Conservation (phyloP, 2,329 filamentous ascomycete genomes). For the Cytospora mali region DNA sequence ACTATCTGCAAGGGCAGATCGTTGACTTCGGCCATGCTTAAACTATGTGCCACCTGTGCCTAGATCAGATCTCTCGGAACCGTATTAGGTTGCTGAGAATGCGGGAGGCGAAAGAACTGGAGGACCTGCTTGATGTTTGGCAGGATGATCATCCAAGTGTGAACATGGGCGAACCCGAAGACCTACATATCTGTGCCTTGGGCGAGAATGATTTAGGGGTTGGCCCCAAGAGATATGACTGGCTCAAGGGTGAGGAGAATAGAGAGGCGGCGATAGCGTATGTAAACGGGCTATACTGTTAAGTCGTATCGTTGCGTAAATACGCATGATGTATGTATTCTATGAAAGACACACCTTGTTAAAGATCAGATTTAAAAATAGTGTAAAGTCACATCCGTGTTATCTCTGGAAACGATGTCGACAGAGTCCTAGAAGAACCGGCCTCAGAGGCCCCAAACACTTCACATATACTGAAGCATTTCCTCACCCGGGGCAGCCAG, state of each 20-base stretch:
- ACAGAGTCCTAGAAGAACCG: too few relatives aligned
- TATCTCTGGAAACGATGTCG: too few relatives aligned
- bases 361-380: too few relatives aligned
- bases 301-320: not conserved
- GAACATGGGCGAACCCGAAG: not conserved
- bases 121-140: not conserved
- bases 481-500: too few relatives aligned
- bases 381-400: too few relatives aligned
- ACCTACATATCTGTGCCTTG: not conserved
- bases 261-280: not conserved
- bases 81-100: not conserved
- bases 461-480: too few relatives aligned
- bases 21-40: slow-evolving; percentile 26
- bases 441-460: too few relatives aligned
- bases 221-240: not conserved
- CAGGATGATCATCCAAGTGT: not conserved
- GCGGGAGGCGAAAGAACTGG: not conserved
- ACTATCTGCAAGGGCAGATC: slow-evolving; percentile 6
- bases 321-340: too few relatives aligned
- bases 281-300: not conserved
- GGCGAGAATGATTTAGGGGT: not conserved
- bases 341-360: too few relatives aligned
- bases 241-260: slow-evolving; percentile 1
- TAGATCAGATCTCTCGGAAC: not conserved
- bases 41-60: slow-evolving; percentile 20